Percentiles rank a stretch among this genome's conserved stretches.
Conservation (phyloP, 768 basidiomycete genomes). For the Leccinum incarnatum region DNA sequence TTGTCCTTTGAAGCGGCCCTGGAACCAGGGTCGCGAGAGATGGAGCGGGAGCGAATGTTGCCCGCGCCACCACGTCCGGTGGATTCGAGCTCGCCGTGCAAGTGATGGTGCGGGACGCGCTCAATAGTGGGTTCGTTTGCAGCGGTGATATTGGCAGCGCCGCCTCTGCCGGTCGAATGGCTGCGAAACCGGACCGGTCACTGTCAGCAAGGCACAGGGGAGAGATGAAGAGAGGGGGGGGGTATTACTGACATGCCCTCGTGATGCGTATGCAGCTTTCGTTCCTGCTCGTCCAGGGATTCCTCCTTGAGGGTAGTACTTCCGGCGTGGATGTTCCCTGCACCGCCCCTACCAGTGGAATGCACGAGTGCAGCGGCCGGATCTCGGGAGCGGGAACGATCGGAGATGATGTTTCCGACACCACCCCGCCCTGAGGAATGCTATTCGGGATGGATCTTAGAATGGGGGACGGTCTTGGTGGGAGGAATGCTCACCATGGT, state of each 20-base stretch:
- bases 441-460: conserved; percentile 23
- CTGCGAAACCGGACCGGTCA: conserved; percentile 28
- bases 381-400: conserved; percentile 50
- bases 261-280: conserved; percentile 25
- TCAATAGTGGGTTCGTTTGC: conserved; percentile 40
- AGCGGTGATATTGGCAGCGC: conserved; percentile 56
- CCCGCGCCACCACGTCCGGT: conserved; percentile 62
- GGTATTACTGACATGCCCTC: conserved; percentile 41
- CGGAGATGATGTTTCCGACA: conserved; percentile 54
- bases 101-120: conserved; percentile 19
- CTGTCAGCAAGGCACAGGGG: not conserved
- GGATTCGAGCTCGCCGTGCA: conserved; percentile 34
- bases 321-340: conserved; percentile 51
- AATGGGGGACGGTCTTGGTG: not conserved
- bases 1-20: conserved; percentile 30
- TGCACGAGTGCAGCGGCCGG: conserved; percentile 32
- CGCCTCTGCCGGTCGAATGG: conserved; percentile 70
- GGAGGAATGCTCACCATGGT: conserved; percentile 32
- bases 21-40: conserved; percentile 25
- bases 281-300: conserved; percentile 35
- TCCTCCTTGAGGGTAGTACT: conserved; percentile 16
- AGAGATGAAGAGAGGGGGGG: too few relatives aligned
- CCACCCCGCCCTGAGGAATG: conserved; percentile 68
- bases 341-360: conserved; percentile 63
- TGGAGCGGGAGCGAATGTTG: conserved; percentile 50